Evolutionary conservation across 2,329 filamentous ascomycete species (phyloP).

Genomic region (Pleochaeta shiraiana): DNA sequence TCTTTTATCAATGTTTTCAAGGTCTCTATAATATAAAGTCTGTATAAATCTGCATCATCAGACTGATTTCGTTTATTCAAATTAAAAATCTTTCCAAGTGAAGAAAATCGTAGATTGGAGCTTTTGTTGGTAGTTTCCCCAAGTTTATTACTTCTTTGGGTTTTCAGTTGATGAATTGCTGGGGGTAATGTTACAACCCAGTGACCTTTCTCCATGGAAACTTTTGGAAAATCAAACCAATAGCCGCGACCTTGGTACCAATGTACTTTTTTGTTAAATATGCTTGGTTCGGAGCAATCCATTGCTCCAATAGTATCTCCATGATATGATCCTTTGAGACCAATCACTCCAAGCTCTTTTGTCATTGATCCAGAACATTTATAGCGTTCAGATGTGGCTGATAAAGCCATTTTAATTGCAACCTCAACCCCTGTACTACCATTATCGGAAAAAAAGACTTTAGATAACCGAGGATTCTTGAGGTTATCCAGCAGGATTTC

Average conservation of each 20-base stretch:
- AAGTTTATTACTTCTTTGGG: neutral
- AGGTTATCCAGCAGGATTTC: conserved; percentile 37
- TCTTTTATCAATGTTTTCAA: conserved; percentile 29
- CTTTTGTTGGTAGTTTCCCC: no score
- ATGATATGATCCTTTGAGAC: conserved; percentile 63
- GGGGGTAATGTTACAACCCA: conserved; percentile 33
- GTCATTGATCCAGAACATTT: conserved; percentile 28
- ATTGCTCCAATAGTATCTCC: conserved; percentile 78
- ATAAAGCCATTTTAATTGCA: conserved; percentile 64
- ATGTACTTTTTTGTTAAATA: conserved; percentile 64
- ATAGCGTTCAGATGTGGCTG: conserved; percentile 44
- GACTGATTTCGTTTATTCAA: conserved; percentile 26
- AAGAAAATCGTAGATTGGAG: conserved; percentile 12
- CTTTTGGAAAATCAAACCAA: conserved; percentile 62
- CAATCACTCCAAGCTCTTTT: conserved; percentile 42
- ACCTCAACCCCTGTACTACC: conserved; percentile 69
- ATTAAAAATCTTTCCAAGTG: conserved; percentile 37
- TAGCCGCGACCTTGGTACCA: conserved; percentile 64
- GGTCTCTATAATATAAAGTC: conserved; percentile 31
- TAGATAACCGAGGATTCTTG: conserved; percentile 39
- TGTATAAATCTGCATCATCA: conserved; percentile 30
- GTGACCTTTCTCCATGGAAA: conserved; percentile 40
- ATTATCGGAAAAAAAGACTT: conserved; percentile 70
- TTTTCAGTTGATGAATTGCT: conserved; percentile 3
- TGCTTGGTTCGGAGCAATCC: conserved; percentile 60